A percentile compares a stretch with the other conserved stretches of the same genome.
Evolutionary conservation across 495 filamentous ascomycete genomes (phyloP).

Genomic region (Penicillium verhagenii): DNA sequence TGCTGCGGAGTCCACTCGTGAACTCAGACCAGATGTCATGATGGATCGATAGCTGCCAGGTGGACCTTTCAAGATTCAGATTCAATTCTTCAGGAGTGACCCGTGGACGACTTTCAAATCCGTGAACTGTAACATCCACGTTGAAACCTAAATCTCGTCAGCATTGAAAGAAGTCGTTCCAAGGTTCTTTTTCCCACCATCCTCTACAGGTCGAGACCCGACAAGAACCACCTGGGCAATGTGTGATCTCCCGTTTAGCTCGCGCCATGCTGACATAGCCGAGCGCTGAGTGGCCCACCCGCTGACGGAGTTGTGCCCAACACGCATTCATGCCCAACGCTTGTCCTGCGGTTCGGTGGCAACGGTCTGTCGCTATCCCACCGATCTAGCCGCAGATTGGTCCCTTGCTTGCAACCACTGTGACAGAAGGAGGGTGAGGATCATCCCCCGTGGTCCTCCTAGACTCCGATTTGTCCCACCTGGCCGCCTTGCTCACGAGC

Average conservation of each 20-base stretch:
- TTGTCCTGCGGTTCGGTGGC: constrained; percentile 21
- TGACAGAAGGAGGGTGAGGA: constrained; percentile 1
- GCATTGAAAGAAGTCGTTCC: not conserved
- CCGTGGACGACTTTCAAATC: not conserved
- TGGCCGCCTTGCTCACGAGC: constrained; percentile 9
- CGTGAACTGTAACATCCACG: not conserved
- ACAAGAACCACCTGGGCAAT: constrained; percentile 6
- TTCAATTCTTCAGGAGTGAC: not conserved
- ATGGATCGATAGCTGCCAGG: too few species aligned
- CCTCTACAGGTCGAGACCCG: constrained; percentile 9
- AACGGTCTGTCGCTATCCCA: constrained; percentile 12
- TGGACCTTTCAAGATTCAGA: too few species aligned
- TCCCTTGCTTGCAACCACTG: not conserved
- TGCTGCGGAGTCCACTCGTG: too few species aligned
- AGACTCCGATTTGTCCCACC: constrained; percentile 4
- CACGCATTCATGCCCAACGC: constrained; percentile 48
- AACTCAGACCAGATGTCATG: too few species aligned
- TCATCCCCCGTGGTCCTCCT: not conserved
- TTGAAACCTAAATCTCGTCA: not conserved
- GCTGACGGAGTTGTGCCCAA: constrained; percentile 33
- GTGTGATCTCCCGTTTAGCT: constrained; percentile 14
- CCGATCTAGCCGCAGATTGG: constrained; percentile 19
- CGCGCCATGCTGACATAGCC: constrained; percentile 20
- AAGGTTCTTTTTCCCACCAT: not conserved
- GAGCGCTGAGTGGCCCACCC: constrained; percentile 20